These are phyloP conservation scores for Blastobotrys terrestris DNA, from an alignment of 805 yeast genomes.

Conservation along the genomic window DNA sequence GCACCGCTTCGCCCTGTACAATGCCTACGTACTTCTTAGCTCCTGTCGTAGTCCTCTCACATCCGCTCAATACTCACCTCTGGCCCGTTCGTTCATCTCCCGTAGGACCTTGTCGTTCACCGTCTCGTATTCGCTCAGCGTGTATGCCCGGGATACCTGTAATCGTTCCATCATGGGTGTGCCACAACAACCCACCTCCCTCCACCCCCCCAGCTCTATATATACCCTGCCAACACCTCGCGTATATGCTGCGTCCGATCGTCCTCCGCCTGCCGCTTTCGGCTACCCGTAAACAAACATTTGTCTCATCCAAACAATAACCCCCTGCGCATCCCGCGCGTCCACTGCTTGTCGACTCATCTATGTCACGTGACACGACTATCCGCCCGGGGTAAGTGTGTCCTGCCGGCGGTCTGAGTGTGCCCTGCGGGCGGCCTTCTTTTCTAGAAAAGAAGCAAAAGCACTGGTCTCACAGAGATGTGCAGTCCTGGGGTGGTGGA, in stretches of 20 bases:
- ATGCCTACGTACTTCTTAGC: not conserved
- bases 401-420: too few relatives aligned
- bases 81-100: conserved; percentile 32
- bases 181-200: too few relatives aligned
- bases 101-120: conserved; percentile 29
- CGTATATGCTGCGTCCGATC: not conserved
- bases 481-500: too few relatives aligned
- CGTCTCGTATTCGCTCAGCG: conserved; percentile 27
- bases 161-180: conserved; percentile 1
- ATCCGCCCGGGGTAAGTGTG: too few relatives aligned
- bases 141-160: conserved; percentile 15
- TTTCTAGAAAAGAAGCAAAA: too few relatives aligned
- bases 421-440: too few relatives aligned
- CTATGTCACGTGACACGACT: too few relatives aligned
- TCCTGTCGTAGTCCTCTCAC: not conserved
- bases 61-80: conserved; percentile 5
- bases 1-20: not conserved
- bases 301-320: too few relatives aligned
- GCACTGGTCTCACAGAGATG: too few relatives aligned
- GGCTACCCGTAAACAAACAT: not conserved
- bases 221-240: not conserved
- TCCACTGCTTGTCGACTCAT: too few relatives aligned
- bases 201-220: too few relatives aligned
- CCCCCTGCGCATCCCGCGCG: too few relatives aligned
- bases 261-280: not conserved